Percentiles rank a stretch among this genome's conserved stretches.
These are phyloP conservation scores for Panaeolus papilionaceus DNA, from an alignment of 768 basidiomycete genomes.

Conservation along the genomic window DNA sequence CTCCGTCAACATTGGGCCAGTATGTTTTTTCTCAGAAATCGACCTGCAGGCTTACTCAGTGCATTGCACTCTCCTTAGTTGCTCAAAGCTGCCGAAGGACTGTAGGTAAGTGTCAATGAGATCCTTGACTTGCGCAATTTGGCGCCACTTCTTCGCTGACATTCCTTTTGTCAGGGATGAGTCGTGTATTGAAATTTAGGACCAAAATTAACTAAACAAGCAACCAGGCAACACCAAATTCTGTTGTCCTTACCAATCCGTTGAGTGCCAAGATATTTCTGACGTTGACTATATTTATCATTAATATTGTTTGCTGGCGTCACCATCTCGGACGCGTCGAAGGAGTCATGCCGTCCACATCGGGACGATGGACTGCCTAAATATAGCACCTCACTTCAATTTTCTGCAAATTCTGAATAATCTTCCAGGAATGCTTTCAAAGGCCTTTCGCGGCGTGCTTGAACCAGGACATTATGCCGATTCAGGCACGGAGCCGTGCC, in stretches of 20 bases:
- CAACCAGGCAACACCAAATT: not conserved
- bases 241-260: not conserved
- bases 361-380: not conserved
- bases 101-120: not conserved
- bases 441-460: not conserved
- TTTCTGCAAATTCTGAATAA: not conserved
- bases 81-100: not conserved
- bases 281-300: too few relatives aligned
- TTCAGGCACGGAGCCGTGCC: not conserved
- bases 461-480: not conserved
- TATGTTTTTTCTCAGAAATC: too few relatives aligned
- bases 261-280: not conserved
- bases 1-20: too few relatives aligned
- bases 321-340: too few relatives aligned
- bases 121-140: not conserved
- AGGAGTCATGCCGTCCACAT: constrained; percentile 5
- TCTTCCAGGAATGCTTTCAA: not conserved
- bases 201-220: not conserved
- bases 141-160: not conserved
- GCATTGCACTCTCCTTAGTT: too few relatives aligned
- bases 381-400: not conserved
- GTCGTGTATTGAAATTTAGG: not conserved
- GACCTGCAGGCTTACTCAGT: too few relatives aligned
- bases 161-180: not conserved
- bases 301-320: too few relatives aligned